These are phyloP conservation scores for Rubia tinctorum DNA, from an alignment of 305 asterid species.

Conservation along the genomic window DNA sequence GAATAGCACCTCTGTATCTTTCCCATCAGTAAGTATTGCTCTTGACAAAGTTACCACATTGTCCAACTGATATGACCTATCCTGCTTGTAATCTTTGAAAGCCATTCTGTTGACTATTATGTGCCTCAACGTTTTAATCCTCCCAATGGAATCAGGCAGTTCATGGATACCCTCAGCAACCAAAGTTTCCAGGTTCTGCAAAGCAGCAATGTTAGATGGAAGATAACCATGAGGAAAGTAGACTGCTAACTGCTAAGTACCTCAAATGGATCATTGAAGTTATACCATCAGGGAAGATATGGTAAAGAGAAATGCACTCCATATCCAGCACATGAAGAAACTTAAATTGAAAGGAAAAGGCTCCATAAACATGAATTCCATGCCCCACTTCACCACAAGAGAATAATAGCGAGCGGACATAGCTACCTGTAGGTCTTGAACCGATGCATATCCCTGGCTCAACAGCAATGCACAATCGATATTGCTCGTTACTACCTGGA, in stretches of 20 bases:
- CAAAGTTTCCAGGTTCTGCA: slow-evolving; percentile 12
- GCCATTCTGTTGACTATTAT: background rate
- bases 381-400: background rate
- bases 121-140: slow-evolving; percentile 14
- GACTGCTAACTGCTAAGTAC: slow-evolving; percentile 12
- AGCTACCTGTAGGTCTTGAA: background rate
- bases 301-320: background rate
- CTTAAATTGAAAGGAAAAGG: background rate
- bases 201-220: slow-evolving; percentile 8
- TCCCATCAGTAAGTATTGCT: background rate
- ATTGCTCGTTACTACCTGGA: background rate
- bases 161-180: background rate
- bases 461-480: slow-evolving; percentile 7
- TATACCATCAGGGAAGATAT: background rate
- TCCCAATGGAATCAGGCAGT: slow-evolving; percentile 11
- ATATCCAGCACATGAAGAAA: slow-evolving; percentile 16
- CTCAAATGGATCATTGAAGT: slow-evolving; percentile 1
- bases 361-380: too few relatives aligned
- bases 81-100: background rate
- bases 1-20: slow-evolving; percentile 1
- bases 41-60: slow-evolving; percentile 10
- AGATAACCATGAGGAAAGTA: background rate
- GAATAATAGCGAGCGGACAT: slow-evolving; percentile 14
- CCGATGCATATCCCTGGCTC: background rate
- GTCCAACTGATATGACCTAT: background rate